Base-by-base conservation (phyloP, 129 eudicot species). In the Ambrosia artemisiifolia region DNA sequence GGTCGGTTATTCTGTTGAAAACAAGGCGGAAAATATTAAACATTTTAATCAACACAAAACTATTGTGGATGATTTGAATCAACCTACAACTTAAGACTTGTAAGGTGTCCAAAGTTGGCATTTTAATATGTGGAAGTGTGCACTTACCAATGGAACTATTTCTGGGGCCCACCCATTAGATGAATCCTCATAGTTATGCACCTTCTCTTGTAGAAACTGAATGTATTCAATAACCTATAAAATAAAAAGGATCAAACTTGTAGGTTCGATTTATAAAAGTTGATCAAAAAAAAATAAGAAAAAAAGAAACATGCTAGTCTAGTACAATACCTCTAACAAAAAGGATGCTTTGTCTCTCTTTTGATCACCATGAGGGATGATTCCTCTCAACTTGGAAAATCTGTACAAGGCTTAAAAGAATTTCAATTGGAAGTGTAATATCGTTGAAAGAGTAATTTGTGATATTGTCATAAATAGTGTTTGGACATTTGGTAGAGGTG, bases 301-400 rank as follows among this genome's bases (percentile, higher is more conserved):
- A 48, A 70, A 7, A 7, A 35, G 33, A 63, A 69, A 24, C 36
- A 20, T 4, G 63, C 1, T 57, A 5, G 28, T 64, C 55, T 65
- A 49, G 8, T 14, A 65, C 16, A 7, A 33, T 83, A 88, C 98
- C 95, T 94, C 98, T 65, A 88, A 71, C 71, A 94, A 69, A 67
- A 94, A 94, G 16, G 98, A 94, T 47, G 98, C 98, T 78, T 94
- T 94, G 73, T 94, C 98, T 81, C 98, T 94, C 82, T 94, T 94
- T 62, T 88, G 95, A 70, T 94, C 98, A 71, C 89, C 83, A 56
- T 88, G 82, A 53, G 98, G 98, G 56, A 94, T 90, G 59, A 94
- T 83, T 69, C 84, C 96, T 78, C 98, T 88, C 84, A 94, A 77
- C 86, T 70, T 88, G 77, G 92, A 95, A 80, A 94, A 94, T 83